phyloP scores from a whole-genome alignment of 805 yeast genomes.

The Metschnikowia cubensis region DNA sequence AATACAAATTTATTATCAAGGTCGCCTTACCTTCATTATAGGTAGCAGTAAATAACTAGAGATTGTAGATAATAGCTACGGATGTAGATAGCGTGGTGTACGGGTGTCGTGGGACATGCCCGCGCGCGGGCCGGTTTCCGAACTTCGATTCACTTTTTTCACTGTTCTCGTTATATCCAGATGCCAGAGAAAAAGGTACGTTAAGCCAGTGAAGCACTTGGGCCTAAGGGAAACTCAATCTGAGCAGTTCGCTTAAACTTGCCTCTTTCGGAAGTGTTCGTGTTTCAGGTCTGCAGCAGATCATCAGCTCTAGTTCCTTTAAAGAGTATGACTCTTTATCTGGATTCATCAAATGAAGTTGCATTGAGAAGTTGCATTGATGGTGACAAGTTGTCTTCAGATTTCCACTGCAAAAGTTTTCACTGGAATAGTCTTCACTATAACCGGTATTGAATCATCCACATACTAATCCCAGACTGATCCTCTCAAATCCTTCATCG shows the following conservation, averaged over 20 bases:
- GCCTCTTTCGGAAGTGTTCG: neutral
- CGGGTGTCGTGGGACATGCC: neutral
- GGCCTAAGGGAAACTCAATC: neutral
- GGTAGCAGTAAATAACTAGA: neutral
- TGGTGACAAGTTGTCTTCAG: no score
- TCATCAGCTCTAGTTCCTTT: no score
- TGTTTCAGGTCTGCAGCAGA: neutral
- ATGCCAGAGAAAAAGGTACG: conserved; percentile 5
- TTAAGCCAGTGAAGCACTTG: neutral
- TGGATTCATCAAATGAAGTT: no score
- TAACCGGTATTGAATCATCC: no score
- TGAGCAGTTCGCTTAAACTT: neutral
- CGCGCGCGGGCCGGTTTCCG: conserved; percentile 4
- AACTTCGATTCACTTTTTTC: neutral
- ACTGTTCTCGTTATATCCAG: conserved; percentile 1
- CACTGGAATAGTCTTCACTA: no score
- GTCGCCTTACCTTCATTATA: neutral
- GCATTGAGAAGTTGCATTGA: no score
- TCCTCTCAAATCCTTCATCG: conserved; percentile 78
- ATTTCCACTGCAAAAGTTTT: no score
- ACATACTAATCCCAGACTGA: conserved; percentile 38
- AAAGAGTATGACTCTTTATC: neutral
- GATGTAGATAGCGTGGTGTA: neutral
- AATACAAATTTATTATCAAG: no score
- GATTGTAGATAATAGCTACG: neutral